Evolutionary conservation across 2,329 filamentous ascomycete genomes (phyloP), one percentile per base, ranked within the genome.

Genomic region (Cordyceps farinosa): DNA sequence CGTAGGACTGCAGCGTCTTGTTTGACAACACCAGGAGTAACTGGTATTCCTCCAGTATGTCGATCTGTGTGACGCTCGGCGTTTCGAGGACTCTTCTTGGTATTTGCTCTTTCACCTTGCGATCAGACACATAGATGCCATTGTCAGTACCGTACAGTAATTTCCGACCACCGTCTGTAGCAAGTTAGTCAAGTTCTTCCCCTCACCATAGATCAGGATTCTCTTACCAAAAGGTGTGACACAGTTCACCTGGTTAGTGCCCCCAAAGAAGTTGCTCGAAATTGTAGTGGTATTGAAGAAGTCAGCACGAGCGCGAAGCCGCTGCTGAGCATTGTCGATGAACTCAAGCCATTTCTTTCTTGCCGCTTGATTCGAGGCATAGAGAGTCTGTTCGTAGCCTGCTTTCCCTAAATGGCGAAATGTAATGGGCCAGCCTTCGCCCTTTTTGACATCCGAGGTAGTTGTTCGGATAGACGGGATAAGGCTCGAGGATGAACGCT

Each of bases 261-360:
- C 77, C 17, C 82, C 79, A 71, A 88, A 88, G 74, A 87, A 88
- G 64, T 79, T 79, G 68, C 78, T 80, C 38, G 85, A 87, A 48
- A 89, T 79, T 50, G 82, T 76, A 3, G 80, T 86, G 30, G 90
- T 85, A 70, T 91, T 94, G 79, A 98, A 96, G 82, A 96, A 98
- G 69, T 92, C 89, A 64, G 95, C 92, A 65, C 92, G 92, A 34
- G 93, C 89, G 67, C 92, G 87, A 64, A 99, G 82, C 66, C 90
- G 90, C 70, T 91, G 87, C 75, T 99, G 96, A 68, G 97, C 92
- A 56, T 87, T 84, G 71, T 97, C 92, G 70, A 99, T 97, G 71
- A 91, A 89, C 77, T 99, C 93, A 73, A 99, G 92, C 89, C 95
- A 99, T 77, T 98, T 99, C 75, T 94, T 91, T 64, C 95, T 86